Conservation (phyloP, 805 yeast species). For the Wickerhamiella spandovensis region DNA sequence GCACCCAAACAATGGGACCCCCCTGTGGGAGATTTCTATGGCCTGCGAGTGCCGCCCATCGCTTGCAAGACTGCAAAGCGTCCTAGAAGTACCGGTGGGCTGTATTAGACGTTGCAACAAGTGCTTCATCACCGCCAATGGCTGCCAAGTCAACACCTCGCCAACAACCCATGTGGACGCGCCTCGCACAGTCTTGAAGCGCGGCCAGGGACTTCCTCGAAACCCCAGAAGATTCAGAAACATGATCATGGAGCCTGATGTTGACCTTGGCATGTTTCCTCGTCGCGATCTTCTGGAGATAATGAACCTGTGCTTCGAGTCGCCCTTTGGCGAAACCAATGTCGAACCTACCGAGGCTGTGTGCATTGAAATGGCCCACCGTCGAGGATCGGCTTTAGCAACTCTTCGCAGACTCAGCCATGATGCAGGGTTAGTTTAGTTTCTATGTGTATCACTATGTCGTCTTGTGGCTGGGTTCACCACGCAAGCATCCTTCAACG, state of each 20-base stretch:
- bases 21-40: background rate
- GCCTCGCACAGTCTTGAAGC: background rate
- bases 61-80: background rate
- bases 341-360: background rate
- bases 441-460: too few species aligned
- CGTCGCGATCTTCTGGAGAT: slow-evolving; percentile 8
- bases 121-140: background rate
- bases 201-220: background rate
- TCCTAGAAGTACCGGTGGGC: background rate
- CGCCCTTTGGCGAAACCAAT: slow-evolving; percentile 9
- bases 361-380: slow-evolving; percentile 2
- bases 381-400: background rate
- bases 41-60: background rate
- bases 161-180: slow-evolving; percentile 1
- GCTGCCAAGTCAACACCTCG: background rate
- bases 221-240: slow-evolving; percentile 10
- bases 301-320: slow-evolving; percentile 14
- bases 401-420: background rate
- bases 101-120: background rate
- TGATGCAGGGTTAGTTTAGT: background rate
- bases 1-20: background rate
- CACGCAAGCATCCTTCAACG: too few species aligned
- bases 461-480: too few species aligned
- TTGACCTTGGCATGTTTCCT: slow-evolving; percentile 6
- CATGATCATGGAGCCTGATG: slow-evolving; percentile 8